Percentiles rank a stretch among this genome's conserved stretches.
Conservation (phyloP, 2,329 filamentous ascomycete genomes). For the Plectosphaerella plurivora region DNA sequence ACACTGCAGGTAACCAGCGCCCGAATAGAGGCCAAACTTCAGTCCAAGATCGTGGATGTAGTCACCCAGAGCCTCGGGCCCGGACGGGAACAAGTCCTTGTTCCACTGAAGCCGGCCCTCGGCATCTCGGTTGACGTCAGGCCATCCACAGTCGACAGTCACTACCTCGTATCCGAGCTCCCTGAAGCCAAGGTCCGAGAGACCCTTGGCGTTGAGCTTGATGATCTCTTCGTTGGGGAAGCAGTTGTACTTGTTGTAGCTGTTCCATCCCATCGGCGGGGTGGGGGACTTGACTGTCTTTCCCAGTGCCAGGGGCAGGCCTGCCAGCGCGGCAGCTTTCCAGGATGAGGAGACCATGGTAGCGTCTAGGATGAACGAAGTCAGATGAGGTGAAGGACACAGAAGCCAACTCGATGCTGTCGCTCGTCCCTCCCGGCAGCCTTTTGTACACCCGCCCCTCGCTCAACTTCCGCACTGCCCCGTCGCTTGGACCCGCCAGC, state of each 20-base stretch:
- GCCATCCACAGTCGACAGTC: constrained; percentile 58
- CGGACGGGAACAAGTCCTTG: constrained; percentile 42
- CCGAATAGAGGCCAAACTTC: constrained; percentile 52
- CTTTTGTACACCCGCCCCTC: no score
- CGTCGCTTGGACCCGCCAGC: no score
- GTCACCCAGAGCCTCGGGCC: constrained; percentile 42
- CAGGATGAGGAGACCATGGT: no score
- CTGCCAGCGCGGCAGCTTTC: background rate
- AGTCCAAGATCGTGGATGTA: constrained; percentile 43
- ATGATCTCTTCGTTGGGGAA: constrained; percentile 42
- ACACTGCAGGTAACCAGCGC: constrained; percentile 39
- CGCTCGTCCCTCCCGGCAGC: no score
- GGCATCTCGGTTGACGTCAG: constrained; percentile 27
- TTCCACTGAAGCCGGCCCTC: constrained; percentile 47
- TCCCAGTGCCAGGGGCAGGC: background rate
- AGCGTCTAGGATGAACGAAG: no score
- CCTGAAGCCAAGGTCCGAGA: constrained; percentile 46
- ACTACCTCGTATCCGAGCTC: constrained; percentile 51
- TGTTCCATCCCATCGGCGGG: constrained; percentile 52
- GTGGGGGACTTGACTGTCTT: constrained; percentile 20
- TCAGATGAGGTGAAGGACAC: no score
- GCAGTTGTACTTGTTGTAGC: constrained; percentile 53
- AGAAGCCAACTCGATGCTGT: no score
- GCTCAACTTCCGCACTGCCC: no score
- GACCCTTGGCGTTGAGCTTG: constrained; percentile 45